Conservation (phyloP, 441 rosid species). For the Gossypium schwendimanii region DNA sequence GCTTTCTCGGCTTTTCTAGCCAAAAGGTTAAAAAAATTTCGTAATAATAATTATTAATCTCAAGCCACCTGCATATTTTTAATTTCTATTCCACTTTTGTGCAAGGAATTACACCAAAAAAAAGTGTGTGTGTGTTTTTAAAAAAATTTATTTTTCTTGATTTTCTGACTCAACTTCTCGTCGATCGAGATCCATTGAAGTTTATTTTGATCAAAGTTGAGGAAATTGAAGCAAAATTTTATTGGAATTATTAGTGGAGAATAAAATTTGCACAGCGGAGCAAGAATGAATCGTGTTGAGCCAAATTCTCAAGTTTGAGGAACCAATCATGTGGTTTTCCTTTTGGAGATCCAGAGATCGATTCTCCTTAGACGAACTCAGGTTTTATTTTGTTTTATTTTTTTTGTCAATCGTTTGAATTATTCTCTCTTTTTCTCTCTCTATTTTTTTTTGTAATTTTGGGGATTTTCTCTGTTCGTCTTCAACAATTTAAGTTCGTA, state of each 20-base stretch:
- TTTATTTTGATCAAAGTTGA: not conserved
- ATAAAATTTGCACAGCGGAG: constrained; percentile 21
- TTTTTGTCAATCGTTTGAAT: not conserved
- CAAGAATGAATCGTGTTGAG: constrained; percentile 26
- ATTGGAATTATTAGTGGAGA: constrained; percentile 6
- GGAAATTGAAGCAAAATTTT: not conserved
- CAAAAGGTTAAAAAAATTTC: not conserved
- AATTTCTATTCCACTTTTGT: not conserved
- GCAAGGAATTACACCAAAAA: not conserved
- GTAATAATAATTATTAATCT: not conserved
- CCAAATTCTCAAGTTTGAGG: constrained; percentile 32
- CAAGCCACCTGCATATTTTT: not conserved
- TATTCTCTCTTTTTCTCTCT: not conserved
- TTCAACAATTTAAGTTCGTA: not conserved
- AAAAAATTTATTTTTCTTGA: not conserved
- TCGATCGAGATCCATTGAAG: constrained; percentile 8
- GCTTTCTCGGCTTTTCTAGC: constrained; percentile 4
- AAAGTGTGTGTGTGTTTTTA: not conserved
- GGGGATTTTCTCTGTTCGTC: not conserved
- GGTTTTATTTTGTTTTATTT: constrained; percentile 31
- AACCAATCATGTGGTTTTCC: constrained; percentile 81
- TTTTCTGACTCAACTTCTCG: not conserved
- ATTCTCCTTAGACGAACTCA: constrained; percentile 89
- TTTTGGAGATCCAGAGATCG: constrained; percentile 96
- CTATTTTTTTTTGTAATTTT: not conserved